Evolutionary conservation across 306 rosid genomes (phyloP), one percentile per base, ranked within the genome.

Genomic region (Quercus berberidifolia): DNA sequence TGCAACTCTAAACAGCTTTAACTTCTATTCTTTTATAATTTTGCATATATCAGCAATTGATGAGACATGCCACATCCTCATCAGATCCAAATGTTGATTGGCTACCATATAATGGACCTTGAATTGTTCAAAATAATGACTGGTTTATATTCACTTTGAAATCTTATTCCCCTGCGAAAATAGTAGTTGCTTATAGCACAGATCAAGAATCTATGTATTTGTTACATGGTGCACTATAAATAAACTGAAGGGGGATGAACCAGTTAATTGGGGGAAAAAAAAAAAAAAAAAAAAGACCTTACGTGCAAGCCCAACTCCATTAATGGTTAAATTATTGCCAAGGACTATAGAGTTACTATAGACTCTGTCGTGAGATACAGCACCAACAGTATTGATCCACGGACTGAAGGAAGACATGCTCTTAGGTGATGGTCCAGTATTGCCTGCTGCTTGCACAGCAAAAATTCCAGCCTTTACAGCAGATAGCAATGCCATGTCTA

Each of bases 381-480:
- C 95, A 43, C 99, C 99, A 54, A 96, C 96, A 64, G 96, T 89
- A 85, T 80, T 83, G 69, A 96, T 96, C 99, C 99, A 96, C 3
- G 99, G 99, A 86, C 99, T 96, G 85, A 93, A 96, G 63, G 99
- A 96, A 65, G 90, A 90, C 92, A 93, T 87, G 86, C 99, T 96
- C 81, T 79, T 93, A 4, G 98, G 99, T 21, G 99, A 87, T 2
- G 99, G 99, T 75, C 99, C 99, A 19, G 97, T 96, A 79, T 96
- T 96, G 25, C 99, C 99, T 5, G 99, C 96, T 26, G 98, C 99
- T 91, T 96, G 99, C 80, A 96, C 99, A 6, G 91, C 97, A 76
- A 96, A 96, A 73, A 96, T 91, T 69, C 99, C 98, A 41, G 87
- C 88, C 92, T 90, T 96, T 55, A 91, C 94, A 46, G 99, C 98